Conservation (phyloP, 140 eudicot genomes). For the Senecio squalidus region DNA sequence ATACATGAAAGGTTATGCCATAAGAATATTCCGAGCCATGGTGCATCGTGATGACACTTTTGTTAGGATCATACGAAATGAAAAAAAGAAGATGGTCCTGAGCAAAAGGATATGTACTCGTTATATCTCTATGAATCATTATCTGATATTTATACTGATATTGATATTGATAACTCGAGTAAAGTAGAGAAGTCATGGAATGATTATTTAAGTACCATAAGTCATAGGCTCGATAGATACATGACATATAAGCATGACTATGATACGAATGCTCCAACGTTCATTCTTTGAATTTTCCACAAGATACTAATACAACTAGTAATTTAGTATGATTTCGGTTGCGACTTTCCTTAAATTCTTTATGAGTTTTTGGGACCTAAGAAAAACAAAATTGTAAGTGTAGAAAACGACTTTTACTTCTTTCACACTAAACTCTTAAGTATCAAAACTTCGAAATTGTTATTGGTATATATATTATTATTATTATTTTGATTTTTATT, state of each 20-base stretch:
- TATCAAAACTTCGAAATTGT: too few species aligned
- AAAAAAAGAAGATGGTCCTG: conserved; percentile 22
- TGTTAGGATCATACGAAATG: background rate
- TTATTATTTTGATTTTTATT: too few species aligned
- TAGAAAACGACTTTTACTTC: too few species aligned
- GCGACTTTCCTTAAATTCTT: too few species aligned
- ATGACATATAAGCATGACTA: conserved; percentile 28
- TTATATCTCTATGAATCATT: conserved; percentile 15
- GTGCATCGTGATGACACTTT: conserved; percentile 6
- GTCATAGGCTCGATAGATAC: conserved; percentile 31
- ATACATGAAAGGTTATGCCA: background rate
- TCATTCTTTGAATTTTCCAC: conserved; percentile 14
- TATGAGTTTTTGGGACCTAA: too few species aligned
- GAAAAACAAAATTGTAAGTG: too few species aligned
- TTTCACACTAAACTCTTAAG: too few species aligned
- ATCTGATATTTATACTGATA: too few species aligned
- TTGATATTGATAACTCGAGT: conserved; percentile 19
- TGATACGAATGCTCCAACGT: conserved; percentile 21
- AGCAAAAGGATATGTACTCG: conserved; percentile 19
- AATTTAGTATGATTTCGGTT: too few species aligned
- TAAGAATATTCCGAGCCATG: too few species aligned
- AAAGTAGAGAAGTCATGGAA: conserved; percentile 2
- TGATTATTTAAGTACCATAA: conserved; percentile 20
- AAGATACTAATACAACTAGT: background rate
- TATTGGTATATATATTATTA: too few species aligned